A percentile compares a stretch with the other conserved stretches of the same genome.
phyloP scores from a whole-genome alignment of 2,329 filamentous ascomycete genomes.

The Ophiostoma perfectum region DNA sequence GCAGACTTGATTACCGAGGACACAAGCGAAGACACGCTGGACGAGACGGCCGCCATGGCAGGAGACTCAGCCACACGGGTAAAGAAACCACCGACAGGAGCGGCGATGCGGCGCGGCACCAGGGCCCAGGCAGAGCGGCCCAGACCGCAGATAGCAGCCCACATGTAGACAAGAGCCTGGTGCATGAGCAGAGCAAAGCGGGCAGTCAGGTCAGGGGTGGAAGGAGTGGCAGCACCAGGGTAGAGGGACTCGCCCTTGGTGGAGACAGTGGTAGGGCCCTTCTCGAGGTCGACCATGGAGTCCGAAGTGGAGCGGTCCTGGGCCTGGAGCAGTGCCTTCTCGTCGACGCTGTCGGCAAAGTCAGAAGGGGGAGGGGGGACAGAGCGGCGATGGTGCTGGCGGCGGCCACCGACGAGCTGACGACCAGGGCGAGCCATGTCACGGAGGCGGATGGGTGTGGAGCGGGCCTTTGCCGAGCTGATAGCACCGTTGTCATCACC shows the following conservation, averaged over 20 bases:
- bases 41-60: slow-evolving; percentile 14
- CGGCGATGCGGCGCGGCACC: slow-evolving; percentile 23
- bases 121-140: slow-evolving; percentile 19
- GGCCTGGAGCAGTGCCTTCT: slow-evolving; percentile 19
- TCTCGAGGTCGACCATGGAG: slow-evolving; percentile 19
- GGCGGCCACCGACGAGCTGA: slow-evolving; percentile 24
- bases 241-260: background rate
- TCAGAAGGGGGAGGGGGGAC: slow-evolving; percentile 8
- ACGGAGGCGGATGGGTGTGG: slow-evolving; percentile 22
- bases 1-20: slow-evolving; percentile 16
- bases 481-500: slow-evolving; percentile 14
- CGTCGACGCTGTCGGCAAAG: slow-evolving; percentile 8
- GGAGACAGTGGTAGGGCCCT: slow-evolving; percentile 13
- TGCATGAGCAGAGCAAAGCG: slow-evolving; percentile 23
- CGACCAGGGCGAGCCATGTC: slow-evolving; percentile 25
- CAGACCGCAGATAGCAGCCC: slow-evolving; percentile 16
- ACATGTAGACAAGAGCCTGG: slow-evolving; percentile 22
- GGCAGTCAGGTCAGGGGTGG: background rate
- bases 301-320: slow-evolving; percentile 4
- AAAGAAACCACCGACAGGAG: slow-evolving; percentile 20
- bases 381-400: slow-evolving; percentile 22
- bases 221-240: background rate
- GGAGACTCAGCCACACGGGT: slow-evolving; percentile 19
- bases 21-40: slow-evolving; percentile 17
- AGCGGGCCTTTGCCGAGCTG: slow-evolving; percentile 16